Evolutionary conservation across 768 basidiomycete genomes (phyloP).

Genomic region (Sporobolomyces pararoseus): DNA sequence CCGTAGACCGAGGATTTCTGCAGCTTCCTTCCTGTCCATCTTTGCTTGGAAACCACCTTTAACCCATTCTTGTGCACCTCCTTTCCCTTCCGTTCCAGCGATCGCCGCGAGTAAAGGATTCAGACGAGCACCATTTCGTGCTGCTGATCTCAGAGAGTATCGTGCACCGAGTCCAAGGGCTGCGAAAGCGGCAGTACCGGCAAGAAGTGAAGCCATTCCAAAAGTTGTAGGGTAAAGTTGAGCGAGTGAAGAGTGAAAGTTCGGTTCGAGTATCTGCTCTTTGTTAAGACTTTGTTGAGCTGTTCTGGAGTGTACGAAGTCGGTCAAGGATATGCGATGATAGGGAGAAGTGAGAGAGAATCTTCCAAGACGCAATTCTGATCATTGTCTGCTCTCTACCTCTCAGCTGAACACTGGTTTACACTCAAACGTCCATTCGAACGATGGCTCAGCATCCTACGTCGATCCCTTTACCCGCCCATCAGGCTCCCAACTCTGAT

Average conservation of each 20-base stretch:
- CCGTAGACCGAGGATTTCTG: conserved; percentile 87
- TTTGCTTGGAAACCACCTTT: conserved; percentile 91
- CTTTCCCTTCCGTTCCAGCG: conserved; percentile 49
- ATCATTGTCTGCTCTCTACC: too few species aligned
- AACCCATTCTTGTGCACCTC: conserved; percentile 67
- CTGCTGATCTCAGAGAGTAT: conserved; percentile 57
- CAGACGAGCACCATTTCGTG: conserved; percentile 39
- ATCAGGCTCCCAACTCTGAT: not conserved
- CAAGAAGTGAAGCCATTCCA: conserved; percentile 69
- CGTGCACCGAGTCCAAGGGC: conserved; percentile 72
- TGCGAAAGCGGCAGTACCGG: conserved; percentile 68
- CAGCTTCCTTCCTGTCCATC: conserved; percentile 94
- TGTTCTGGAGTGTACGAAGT: too few species aligned
- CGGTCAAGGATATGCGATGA: too few species aligned
- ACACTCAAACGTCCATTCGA: too few species aligned
- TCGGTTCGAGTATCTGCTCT: too few species aligned
- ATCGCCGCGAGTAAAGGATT: conserved; percentile 38
- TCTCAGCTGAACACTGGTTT: too few species aligned
- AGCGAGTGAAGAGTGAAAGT: too few species aligned
- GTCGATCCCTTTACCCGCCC: conserved; percentile 6
- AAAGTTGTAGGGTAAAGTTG: not conserved
- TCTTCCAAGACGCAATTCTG: too few species aligned
- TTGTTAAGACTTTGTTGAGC: too few species aligned
- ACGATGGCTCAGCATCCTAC: conserved; percentile 1
- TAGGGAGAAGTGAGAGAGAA: too few species aligned